Base-by-base conservation (phyloP, 2,329 filamentous ascomycete species). In the Sordariomycetes sp. region DNA sequence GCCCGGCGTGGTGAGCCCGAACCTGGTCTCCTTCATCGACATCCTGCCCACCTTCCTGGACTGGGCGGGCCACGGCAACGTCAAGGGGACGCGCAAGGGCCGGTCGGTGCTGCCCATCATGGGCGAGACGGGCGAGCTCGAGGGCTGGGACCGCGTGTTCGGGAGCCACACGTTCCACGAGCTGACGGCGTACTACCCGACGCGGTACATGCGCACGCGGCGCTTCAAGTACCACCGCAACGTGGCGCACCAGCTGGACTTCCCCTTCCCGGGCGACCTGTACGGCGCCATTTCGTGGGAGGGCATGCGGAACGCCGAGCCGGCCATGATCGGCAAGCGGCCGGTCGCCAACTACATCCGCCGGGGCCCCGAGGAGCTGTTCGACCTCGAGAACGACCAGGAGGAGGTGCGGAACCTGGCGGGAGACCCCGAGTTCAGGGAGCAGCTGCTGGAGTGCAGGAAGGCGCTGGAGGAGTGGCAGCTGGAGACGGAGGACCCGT, bases 151-250 rank as follows among this genome's bases (percentile, higher is more conserved):
- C 8, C 28, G 28, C 8, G 28, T 32, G 8, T 32, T 32, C 8
- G 28, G 28, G 4, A 4, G 75, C 0, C 77, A 80, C 63, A 79
- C 78, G 1, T 79, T 78, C 62, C 76, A 80, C 58, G 76, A 79
- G 60, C 66, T 76, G 2, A 71, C 70, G 6, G 78, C 79, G 61
- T 79, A 79, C 65, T 80, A 72, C 70, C 76, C 78, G 0, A 80
- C 76, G 1, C 70, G 76, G 14, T 74, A 70, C 61, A 65, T 79
- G 40, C 73, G 76, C n/a, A 70, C 65, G 2, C 63, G 62, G 0
- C 64, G 66, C 5, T 78, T 70, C 69, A 79, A 79, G 62, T 79
- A 79, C 61, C 77, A 79, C 61, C 72, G 77, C 18, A 79, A 79
- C 54, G 66, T 79, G 0, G 72, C 72, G 16, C 79, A 74, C 74